Percentiles rank a stretch among this genome's conserved stretches.
These are phyloP conservation scores for Peterozyma toletana DNA, from an alignment of 805 yeast genomes.

Conservation along the genomic window DNA sequence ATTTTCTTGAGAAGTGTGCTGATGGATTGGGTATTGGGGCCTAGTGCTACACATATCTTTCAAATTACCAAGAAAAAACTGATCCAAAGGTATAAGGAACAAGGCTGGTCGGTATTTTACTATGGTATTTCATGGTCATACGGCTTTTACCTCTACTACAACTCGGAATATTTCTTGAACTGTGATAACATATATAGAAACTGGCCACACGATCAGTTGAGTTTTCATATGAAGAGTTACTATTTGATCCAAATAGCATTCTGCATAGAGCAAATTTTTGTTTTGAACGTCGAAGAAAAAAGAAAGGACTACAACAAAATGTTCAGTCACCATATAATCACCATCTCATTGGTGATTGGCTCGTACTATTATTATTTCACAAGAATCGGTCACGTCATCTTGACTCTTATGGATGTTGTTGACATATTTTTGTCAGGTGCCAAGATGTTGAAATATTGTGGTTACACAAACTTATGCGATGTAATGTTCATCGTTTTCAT, in stretches of 20 bases:
- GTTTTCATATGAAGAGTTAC: slow-evolving; percentile 50
- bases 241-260: slow-evolving; percentile 67
- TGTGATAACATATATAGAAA: slow-evolving; percentile 50
- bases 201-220: slow-evolving; percentile 70
- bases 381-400: slow-evolving; percentile 70
- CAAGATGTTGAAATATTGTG: slow-evolving; percentile 70
- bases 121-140: slow-evolving; percentile 44
- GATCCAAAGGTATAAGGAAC: slow-evolving; percentile 72
- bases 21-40: slow-evolving; percentile 51
- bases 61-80: slow-evolving; percentile 44
- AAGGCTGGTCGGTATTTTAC: slow-evolving; percentile 69
- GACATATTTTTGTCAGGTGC: slow-evolving; percentile 70
- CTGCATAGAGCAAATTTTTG: slow-evolving; percentile 78
- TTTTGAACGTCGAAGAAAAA: slow-evolving; percentile 67
- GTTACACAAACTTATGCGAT: slow-evolving; percentile 56
- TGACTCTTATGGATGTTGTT: slow-evolving; percentile 77
- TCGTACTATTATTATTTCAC: slow-evolving; percentile 69
- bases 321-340: slow-evolving; percentile 84
- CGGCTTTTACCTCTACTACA: slow-evolving; percentile 52
- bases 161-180: slow-evolving; percentile 53
- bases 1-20: slow-evolving; percentile 52
- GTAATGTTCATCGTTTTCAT: slow-evolving; percentile 60
- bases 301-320: slow-evolving; percentile 83
- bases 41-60: slow-evolving; percentile 37
- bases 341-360: slow-evolving; percentile 58